A percentile compares a stretch with the other conserved stretches of the same genome.
phyloP scores from a whole-genome alignment of 2,329 filamentous ascomycete species.

The Plectosphaerella sp. region DNA sequence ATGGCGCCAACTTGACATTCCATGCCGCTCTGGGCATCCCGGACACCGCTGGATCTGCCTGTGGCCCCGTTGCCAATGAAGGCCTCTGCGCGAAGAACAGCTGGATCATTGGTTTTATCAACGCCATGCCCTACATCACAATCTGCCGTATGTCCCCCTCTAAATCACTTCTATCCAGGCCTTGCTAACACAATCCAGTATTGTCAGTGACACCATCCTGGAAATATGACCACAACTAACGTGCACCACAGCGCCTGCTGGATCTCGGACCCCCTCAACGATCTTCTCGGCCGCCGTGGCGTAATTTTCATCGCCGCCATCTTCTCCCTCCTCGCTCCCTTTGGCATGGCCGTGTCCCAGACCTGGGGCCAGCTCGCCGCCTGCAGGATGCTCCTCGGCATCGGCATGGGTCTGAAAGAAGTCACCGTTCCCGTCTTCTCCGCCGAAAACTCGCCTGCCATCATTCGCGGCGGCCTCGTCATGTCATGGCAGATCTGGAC shows the following conservation, averaged over 20 bases:
- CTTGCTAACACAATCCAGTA: too few relatives aligned
- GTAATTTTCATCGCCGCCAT: conserved; percentile 60
- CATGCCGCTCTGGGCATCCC: conserved; percentile 38
- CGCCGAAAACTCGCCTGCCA: conserved; percentile 46
- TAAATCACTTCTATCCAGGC: too few relatives aligned
- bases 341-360: conserved; percentile 55
- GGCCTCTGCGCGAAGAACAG: conserved; percentile 34
- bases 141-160: conserved; percentile 3
- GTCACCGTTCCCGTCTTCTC: conserved; percentile 49
- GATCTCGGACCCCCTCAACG: conserved; percentile 59
- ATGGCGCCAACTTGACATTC: conserved; percentile 44
- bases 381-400: conserved; percentile 44
- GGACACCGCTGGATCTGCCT: conserved; percentile 20
- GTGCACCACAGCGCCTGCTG: conserved; percentile 31
- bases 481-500: conserved; percentile 71
- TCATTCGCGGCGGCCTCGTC: conserved; percentile 57
- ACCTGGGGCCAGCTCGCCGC: conserved; percentile 54
- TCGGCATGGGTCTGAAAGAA: conserved; percentile 54
- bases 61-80: conserved; percentile 21
- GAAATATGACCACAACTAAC: too few relatives aligned
- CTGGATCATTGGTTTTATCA: conserved; percentile 60
- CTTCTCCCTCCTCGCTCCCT: conserved; percentile 57
- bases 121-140: conserved; percentile 38
- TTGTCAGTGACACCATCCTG: too few relatives aligned
- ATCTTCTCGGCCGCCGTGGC: conserved; percentile 53